Evolutionary conservation across 2,329 filamentous ascomycete genomes (phyloP).

Genomic region (Diatrype stigma): DNA sequence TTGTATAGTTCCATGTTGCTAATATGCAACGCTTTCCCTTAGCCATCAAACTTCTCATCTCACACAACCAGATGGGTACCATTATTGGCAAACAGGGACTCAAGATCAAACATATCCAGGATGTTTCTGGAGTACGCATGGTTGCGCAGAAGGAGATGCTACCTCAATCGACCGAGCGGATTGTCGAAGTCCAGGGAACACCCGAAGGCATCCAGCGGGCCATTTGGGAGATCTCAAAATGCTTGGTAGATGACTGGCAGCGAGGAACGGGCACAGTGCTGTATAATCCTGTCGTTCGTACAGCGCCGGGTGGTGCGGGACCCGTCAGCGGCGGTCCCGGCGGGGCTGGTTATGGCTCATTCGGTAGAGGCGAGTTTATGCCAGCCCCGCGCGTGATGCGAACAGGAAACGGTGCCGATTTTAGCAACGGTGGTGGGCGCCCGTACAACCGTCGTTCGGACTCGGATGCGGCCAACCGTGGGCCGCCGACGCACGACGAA

Average conservation of each 20-base stretch:
- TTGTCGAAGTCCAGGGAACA: conserved; percentile 93
- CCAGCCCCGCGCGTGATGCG: conserved; percentile 73
- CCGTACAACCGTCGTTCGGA: conserved; percentile 76
- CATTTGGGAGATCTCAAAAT: conserved; percentile 98
- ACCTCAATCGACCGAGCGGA: conserved; percentile 94
- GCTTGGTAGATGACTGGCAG: conserved; percentile 95
- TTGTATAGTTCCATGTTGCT: conserved; percentile 14
- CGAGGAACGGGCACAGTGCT: conserved; percentile 94
- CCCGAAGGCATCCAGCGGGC: conserved; percentile 94
- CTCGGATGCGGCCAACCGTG: conserved; percentile 74
- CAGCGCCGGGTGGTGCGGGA: conserved; percentile 59
- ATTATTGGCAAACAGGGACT: conserved; percentile 95
- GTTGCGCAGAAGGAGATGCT: conserved; percentile 99
- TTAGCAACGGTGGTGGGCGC: conserved; percentile 74
- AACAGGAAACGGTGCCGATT: conserved; percentile 95
- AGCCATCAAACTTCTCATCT: conserved; percentile 98
- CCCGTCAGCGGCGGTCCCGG: conserved; percentile 25
- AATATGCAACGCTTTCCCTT: conserved; percentile 11
- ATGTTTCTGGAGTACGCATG: conserved; percentile 95
- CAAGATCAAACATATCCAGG: conserved; percentile 99
- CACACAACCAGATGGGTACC: conserved; percentile 99
- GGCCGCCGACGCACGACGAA: conserved; percentile 85
- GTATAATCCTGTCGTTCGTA: conserved; percentile 93
- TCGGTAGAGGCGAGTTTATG: conserved; percentile 51
- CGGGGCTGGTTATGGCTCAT: conserved; percentile 40